phyloP scores from a whole-genome alignment of 305 asterid species.

The Plantago rigida region DNA sequence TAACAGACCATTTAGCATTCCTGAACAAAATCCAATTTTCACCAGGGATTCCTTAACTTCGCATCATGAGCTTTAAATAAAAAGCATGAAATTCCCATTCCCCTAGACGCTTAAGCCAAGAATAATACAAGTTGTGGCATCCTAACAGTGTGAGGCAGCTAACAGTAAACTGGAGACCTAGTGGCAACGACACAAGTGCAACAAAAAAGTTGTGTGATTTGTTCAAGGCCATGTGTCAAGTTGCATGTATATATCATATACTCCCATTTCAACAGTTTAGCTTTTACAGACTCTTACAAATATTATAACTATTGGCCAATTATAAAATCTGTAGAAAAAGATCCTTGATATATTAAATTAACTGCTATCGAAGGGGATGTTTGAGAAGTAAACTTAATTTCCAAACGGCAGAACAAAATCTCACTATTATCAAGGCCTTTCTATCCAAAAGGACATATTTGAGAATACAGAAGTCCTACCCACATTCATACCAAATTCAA shows the following conservation, averaged over 20 bases:
- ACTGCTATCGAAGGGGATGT: not conserved
- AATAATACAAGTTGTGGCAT: not conserved
- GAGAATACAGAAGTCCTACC: no score
- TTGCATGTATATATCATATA: not conserved
- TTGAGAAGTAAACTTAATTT: not conserved
- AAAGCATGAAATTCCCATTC: no score
- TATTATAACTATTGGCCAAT: not conserved
- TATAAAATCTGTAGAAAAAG: not conserved
- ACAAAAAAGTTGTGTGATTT: no score
- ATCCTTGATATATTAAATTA: not conserved
- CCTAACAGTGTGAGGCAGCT: no score
- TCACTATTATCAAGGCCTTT: not conserved
- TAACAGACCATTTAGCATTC: no score
- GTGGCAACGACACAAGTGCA: not conserved
- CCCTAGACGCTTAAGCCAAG: no score
- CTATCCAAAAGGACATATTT: no score
- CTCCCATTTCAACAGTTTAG: not conserved
- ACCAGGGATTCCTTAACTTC: no score
- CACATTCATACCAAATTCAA: no score
- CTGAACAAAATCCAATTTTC: no score
- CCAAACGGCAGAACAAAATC: not conserved
- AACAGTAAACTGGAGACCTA: no score
- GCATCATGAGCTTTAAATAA: no score
- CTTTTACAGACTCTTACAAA: not conserved
- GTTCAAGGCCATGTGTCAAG: not conserved